phyloP scores from a whole-genome alignment of 2,329 filamentous ascomycete species.

The Paracamarosporium sp. region DNA sequence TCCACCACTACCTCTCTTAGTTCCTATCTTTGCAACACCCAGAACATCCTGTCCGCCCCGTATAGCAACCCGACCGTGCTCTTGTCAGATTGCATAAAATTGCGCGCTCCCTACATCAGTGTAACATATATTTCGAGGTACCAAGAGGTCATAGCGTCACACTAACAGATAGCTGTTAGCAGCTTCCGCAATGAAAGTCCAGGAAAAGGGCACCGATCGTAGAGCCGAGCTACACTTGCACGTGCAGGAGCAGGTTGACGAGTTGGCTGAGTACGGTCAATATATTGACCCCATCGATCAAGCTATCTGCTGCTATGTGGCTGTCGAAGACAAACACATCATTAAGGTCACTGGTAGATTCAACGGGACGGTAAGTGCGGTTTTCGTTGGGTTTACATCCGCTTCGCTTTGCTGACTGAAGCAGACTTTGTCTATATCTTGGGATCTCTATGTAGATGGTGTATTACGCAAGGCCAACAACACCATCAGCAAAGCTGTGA shows the following conservation, averaged over 20 bases:
- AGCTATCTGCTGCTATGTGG: conserved; percentile 46
- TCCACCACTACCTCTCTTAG: too few relatives aligned
- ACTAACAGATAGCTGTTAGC: too few relatives aligned
- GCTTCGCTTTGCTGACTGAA: background rate
- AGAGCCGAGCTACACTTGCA: conserved; percentile 35
- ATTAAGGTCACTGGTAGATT: conserved; percentile 41
- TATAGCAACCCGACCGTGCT: too few relatives aligned
- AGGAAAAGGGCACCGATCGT: conserved; percentile 42
- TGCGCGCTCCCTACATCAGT: too few relatives aligned
- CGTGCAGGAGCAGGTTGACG: conserved; percentile 24
- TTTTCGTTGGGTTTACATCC: background rate
- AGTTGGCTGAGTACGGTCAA: conserved; percentile 43
- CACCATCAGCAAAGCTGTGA: conserved; percentile 15
- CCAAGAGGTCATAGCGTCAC: too few relatives aligned
- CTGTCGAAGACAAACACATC: conserved; percentile 38
- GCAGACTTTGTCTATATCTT: conserved; percentile 30
- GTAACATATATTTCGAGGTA: too few relatives aligned
- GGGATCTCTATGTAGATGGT: conserved; percentile 49
- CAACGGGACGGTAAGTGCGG: conserved; percentile 35
- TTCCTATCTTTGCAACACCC: too few relatives aligned
- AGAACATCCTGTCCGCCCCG: too few relatives aligned
- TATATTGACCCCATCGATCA: conserved; percentile 29
- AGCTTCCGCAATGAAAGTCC: conserved; percentile 45
- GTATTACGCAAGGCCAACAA: conserved; percentile 30
- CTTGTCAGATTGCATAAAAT: too few relatives aligned